Evolutionary conservation across 164 flowering plant species (phyloP).

Genomic region (Berberis thunbergii): DNA sequence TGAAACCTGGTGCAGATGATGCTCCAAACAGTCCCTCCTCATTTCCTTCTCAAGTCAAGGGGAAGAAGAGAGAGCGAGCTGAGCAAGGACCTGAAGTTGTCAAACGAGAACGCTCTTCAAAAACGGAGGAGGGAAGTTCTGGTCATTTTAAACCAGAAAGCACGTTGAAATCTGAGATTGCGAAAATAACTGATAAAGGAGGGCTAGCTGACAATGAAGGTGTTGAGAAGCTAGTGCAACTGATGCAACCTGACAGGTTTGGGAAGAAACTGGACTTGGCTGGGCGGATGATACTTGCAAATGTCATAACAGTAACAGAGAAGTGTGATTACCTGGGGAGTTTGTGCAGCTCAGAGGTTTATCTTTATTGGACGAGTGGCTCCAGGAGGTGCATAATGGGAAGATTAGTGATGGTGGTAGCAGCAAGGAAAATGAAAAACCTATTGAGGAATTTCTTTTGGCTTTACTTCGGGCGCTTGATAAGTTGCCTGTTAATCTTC

Average conservation of each 20-base stretch:
- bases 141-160: slow-evolving; percentile 37
- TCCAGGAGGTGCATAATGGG: slow-evolving; percentile 84
- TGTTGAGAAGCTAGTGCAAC: slow-evolving; percentile 76
- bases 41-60: slow-evolving; percentile 58
- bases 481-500: slow-evolving; percentile 85
- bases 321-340: slow-evolving; percentile 60
- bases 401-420: slow-evolving; percentile 55
- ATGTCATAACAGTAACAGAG: slow-evolving; percentile 75
- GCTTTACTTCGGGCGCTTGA: slow-evolving; percentile 87
- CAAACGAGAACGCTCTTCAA: slow-evolving; percentile 53
- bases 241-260: slow-evolving; percentile 55
- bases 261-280: slow-evolving; percentile 64
- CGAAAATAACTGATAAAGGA: slow-evolving; percentile 67
- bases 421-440: slow-evolving; percentile 63
- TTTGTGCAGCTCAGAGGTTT: slow-evolving; percentile 80
- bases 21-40: slow-evolving; percentile 45
- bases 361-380: slow-evolving; percentile 89
- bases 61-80: slow-evolving; percentile 70
- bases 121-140: slow-evolving; percentile 58
- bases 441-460: slow-evolving; percentile 75
- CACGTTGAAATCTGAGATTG: slow-evolving; percentile 45
- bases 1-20: slow-evolving; percentile 66
- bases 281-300: slow-evolving; percentile 58
- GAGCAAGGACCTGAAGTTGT: slow-evolving; percentile 59
- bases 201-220: slow-evolving; percentile 66